phyloP scores from a whole-genome alignment of 2,329 filamentous ascomycete genomes.

The Penicillium janthinellum region DNA sequence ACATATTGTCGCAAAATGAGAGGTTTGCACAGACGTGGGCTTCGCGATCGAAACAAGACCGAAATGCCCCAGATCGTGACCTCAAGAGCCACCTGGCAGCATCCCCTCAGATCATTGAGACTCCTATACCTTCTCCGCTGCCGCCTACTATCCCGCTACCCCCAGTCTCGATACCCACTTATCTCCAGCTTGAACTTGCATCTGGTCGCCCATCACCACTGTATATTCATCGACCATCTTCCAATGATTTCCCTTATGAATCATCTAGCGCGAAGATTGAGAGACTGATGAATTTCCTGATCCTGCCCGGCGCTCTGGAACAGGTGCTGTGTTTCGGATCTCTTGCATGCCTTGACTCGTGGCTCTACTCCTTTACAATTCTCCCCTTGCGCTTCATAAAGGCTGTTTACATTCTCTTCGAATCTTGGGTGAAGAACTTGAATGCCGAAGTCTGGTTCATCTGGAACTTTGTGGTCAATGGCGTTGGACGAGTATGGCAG shows the following conservation, averaged over 20 bases:
- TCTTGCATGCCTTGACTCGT: constrained; percentile 89
- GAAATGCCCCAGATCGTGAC: constrained; percentile 36
- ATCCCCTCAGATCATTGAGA: constrained; percentile 33
- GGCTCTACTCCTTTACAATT: constrained; percentile 96
- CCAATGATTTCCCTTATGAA: constrained; percentile 75
- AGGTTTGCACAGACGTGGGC: constrained; percentile 37
- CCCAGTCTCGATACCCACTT: constrained; percentile 64
- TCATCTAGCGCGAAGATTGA: constrained; percentile 91
- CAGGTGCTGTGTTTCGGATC: constrained; percentile 83
- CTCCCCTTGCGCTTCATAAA: constrained; percentile 84
- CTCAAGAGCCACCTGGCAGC: constrained; percentile 31
- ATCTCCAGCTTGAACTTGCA: constrained; percentile 66
- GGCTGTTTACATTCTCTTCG: constrained; percentile 72
- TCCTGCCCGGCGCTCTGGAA: constrained; percentile 80
- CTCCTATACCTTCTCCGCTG: constrained; percentile 48
- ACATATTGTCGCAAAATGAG: constrained; percentile 34
- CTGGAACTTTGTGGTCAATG: constrained; percentile 74
- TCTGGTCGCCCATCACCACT: constrained; percentile 62
- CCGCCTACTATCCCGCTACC: constrained; percentile 60
- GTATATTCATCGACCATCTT: constrained; percentile 62
- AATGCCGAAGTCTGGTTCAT: constrained; percentile 72
- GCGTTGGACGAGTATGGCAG: constrained; percentile 79
- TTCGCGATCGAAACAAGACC: constrained; percentile 38
- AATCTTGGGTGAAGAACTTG: constrained; percentile 76
- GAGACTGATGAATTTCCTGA: constrained; percentile 82